Base-by-base conservation (phyloP, 2,329 filamentous ascomycete genomes). In the Colletotrichum spinosum region DNA sequence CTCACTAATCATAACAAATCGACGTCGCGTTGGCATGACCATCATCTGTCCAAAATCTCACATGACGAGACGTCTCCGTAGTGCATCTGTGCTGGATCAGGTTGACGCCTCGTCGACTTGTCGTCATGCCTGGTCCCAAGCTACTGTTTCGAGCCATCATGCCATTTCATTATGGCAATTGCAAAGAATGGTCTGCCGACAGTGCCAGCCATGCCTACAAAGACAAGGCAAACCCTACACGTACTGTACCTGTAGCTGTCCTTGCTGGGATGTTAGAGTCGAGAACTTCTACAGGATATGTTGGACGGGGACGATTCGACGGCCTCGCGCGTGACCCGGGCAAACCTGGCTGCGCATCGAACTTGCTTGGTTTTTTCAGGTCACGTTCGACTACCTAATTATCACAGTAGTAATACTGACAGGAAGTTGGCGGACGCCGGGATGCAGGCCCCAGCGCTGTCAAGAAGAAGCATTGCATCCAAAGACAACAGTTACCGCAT, bases 81-180 rank as follows among this genome's bases (percentile, higher is more conserved):
- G 17, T 33, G 37, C n/a, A 55, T 52, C 48, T 54, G 44, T 48
- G 57, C 46, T 35, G 57, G 33, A 45, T 65, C 41, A 55, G 56
- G 34, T 38, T 50, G 61, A 37, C 52, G 34, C 37, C 46, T 44
- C 45, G 38, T 25, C 41, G n/a, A 48, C 13, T 35, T 63, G 42
- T 52, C 52, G 25, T 45, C 41, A 39, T 37, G 44, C 25, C 37
- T 52, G 52, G 25, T 35, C 53, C 60, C 25, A 67, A 53, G 54
- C 53, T 42, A 33, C 42, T 59, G 60, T 67, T 65, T 65, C 64
- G 64, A 65, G 53, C 53, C 33, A 41, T 64, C 54, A 63, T 63
- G 60, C 59, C 48, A 59, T 56, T 25, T 50, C 64, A 52, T 10
- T 10, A 44, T 57, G 15, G 53, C 25, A 49, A 64, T 67, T 63